These are phyloP conservation scores for Brettanomyces nanus DNA, from an alignment of 805 yeast genomes.

Conservation along the genomic window DNA sequence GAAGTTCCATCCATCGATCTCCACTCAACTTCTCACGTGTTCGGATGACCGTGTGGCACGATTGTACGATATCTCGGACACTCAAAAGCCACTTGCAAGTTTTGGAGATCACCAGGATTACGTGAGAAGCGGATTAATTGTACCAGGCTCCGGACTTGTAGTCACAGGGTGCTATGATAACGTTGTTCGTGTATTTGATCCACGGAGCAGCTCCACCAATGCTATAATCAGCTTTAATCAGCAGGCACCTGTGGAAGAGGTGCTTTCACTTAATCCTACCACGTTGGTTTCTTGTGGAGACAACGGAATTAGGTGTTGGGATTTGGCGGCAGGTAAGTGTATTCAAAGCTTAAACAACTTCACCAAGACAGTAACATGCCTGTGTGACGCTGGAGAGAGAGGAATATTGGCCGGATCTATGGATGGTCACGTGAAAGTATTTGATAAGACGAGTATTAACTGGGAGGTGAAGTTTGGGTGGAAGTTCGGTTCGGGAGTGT, in stretches of 20 bases:
- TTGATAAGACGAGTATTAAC: constrained; percentile 61
- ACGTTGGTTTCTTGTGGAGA: constrained; percentile 77
- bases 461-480: constrained; percentile 95
- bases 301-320: constrained; percentile 84
- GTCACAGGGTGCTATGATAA: constrained; percentile 96
- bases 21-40: constrained; percentile 74
- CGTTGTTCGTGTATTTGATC: constrained; percentile 71
- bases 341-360: constrained; percentile 74
- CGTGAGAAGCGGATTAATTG: constrained; percentile 71
- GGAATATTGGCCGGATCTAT: constrained; percentile 91
- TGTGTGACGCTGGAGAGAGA: constrained; percentile 62
- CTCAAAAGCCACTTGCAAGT: constrained; percentile 60
- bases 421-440: constrained; percentile 95
- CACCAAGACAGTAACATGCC: constrained; percentile 86
- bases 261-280: constrained; percentile 66
- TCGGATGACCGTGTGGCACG: constrained; percentile 86
- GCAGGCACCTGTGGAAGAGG: constrained; percentile 75
- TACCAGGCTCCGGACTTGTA: constrained; percentile 62
- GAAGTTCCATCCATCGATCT: constrained; percentile 73
- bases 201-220: constrained; percentile 42
- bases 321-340: constrained; percentile 67
- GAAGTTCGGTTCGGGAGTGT: constrained; percentile 93
- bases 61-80: constrained; percentile 79
- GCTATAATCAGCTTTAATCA: constrained; percentile 66
- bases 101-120: constrained; percentile 80